Percentiles rank a stretch among this genome's conserved stretches.
phyloP scores from a whole-genome alignment of 306 rosid genomes.

The Cucurbita moschata region DNA sequence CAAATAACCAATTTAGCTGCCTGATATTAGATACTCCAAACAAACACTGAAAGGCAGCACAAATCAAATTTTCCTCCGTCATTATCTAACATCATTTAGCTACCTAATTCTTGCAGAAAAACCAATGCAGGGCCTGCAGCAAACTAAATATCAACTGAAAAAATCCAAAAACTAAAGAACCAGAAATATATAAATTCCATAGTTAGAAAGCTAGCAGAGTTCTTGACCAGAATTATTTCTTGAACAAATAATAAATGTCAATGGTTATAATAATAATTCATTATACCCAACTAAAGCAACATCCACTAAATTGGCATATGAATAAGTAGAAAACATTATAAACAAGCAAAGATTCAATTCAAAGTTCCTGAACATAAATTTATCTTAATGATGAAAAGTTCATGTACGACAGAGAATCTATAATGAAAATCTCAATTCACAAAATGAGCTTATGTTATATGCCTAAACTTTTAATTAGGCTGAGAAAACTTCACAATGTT shows the following conservation, averaged over 20 bases:
- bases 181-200: background rate
- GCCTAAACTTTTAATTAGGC: background rate
- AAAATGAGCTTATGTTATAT: background rate
- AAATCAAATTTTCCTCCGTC: background rate
- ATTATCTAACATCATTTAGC: background rate
- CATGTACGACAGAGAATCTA: background rate
- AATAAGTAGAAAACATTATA: background rate
- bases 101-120: background rate
- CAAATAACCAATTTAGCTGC: background rate
- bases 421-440: background rate
- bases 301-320: background rate
- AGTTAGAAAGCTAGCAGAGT: background rate
- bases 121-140: background rate
- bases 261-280: background rate
- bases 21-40: background rate
- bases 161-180: background rate
- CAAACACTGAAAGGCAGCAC: background rate
- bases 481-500: background rate
- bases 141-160: background rate
- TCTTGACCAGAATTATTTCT: background rate
- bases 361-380: background rate
- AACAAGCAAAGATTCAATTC: background rate
- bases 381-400: background rate
- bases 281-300: background rate
- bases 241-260: background rate